Evolutionary conservation across 208 protist species (phyloP), one percentile per base, ranked within the genome.

Genomic region (Wallacemonas sp.): DNA sequence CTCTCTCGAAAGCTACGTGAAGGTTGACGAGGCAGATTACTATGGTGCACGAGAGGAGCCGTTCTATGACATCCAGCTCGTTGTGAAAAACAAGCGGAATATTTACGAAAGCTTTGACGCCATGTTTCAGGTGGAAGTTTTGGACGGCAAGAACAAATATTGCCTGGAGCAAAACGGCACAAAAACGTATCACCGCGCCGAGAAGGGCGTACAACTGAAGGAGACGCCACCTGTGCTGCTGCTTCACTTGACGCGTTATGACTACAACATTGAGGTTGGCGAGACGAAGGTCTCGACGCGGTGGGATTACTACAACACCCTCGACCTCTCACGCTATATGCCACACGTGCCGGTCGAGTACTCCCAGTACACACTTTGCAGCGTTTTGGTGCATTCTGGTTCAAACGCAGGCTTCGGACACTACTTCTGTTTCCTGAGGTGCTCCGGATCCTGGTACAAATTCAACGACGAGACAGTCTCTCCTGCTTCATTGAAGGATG

Each of bases 121-220:
- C 58, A 93, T 96, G 60, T 87, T 95, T 52, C 84, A 94, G 53
- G 80, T 87, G n/a, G 92, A 98, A 65, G 79, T 89, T 21, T 81
- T 98, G 19, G 87, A 97, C 30, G 95, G 95, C 21, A 94, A 97
- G 42, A 98, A 98, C 66, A 92, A 92, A 58, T 97, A 97, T 68
- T 89, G 89, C 61, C 58, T 94, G 15, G 95, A 96, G 58, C 57
- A 68, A 19, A 76, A 94, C 67, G 93, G 89, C 0, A 72, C 73
- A 34, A 91, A 91, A 58, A 72, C 72, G 24, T 93, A 87, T 46
- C 84, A 96, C 64, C 78, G 86, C 21, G 91, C 92, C 6, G 89
- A 94, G 46, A 96, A 96, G 71, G 92, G 92, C 15, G 80, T 91
- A 19, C 81, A 80, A 2, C 69, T 97, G 38, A 92, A 89, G 46